Evolutionary conservation across 2,329 filamentous ascomycete genomes (phyloP), one percentile per base, ranked within the genome.

Genomic region (Aspergillus fijiensis): DNA sequence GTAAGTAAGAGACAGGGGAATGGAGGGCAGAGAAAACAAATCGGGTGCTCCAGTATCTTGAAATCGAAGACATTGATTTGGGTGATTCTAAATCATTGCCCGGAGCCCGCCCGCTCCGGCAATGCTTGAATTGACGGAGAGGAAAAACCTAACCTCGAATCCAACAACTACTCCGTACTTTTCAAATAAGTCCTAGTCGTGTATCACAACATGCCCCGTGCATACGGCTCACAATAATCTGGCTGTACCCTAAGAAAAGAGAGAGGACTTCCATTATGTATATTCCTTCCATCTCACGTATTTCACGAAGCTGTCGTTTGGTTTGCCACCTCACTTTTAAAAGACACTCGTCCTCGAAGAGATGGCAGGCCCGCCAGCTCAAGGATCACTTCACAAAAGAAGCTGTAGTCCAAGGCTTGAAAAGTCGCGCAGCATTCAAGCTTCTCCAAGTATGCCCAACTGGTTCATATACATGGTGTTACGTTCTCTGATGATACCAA

Each of bases 341-440:
- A 33, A 65, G 74, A 27, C 64, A 66, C 35, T 69, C 74, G 0
- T 92, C 91, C 2, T 91, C 88, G 1, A 90, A 85, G 54, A 82
- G 87, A 75, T 99, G 95, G 95, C 91, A 92, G 74, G 83, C 84
- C 55, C 88, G 95, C 21, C 93, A 97, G 72, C 80, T 80, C 45
- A 83, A 77, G 47, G 95, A 99, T 77, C 77, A 77, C 19, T 96
- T 87, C 73, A 85, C 89, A 0, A 85, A 85, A 58, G 86, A 90
- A 68, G 93, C 95, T 50, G 89, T 87, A 70, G 87, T 96, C 2
- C 84, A 90, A 66, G 89, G 89, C 0, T 79, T 97, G 60, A 97
- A 94, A 77, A 96, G 92, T 69, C 87, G 95, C 63, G 95, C 95
- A 27, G 95, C 93, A 0, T 97, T 95, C 76, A 99, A 99, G 76